phyloP scores from a whole-genome alignment of 2,329 filamentous ascomycete genomes.

The Xylariaceae sp. region DNA sequence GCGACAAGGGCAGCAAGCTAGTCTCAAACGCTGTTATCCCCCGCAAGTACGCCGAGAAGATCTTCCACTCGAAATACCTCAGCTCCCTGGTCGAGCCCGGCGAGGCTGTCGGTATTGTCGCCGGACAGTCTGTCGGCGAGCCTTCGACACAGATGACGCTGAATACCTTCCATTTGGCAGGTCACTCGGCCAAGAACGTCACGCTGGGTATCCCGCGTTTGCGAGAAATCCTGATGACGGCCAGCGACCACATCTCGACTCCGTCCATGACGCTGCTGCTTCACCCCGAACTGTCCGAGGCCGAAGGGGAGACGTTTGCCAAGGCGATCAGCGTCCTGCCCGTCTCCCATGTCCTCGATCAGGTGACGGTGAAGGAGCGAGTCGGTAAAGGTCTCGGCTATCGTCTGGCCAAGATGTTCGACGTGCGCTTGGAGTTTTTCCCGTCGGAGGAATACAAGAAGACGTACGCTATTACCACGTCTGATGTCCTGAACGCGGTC shows the following conservation, averaged over 20 bases:
- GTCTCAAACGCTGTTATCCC: constrained; percentile 25
- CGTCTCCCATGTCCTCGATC: constrained; percentile 77
- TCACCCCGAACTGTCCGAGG: constrained; percentile 62
- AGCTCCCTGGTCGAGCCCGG: constrained; percentile 89
- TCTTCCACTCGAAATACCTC: constrained; percentile 89
- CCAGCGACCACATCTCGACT: constrained; percentile 81
- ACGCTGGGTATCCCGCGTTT: constrained; percentile 96
- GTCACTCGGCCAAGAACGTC: constrained; percentile 97
- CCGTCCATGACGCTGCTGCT: constrained; percentile 83
- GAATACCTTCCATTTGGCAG: constrained; percentile 99
- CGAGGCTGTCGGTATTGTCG: constrained; percentile 94
- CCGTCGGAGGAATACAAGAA: constrained; percentile 74
- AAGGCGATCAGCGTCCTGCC: constrained; percentile 88
- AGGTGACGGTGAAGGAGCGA: constrained; percentile 72
- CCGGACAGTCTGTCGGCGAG: constrained; percentile 93
- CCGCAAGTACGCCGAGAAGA: constrained; percentile 70
- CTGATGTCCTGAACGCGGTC: constrained; percentile 74
- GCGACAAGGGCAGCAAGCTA: constrained; percentile 31
- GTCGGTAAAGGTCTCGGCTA: constrained; percentile 66
- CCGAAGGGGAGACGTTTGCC: constrained; percentile 72
- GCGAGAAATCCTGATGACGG: constrained; percentile 97
- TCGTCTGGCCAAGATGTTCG: constrained; percentile 75
- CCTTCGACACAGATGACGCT: constrained; percentile 99
- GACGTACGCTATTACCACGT: constrained; percentile 75
- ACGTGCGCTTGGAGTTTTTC: constrained; percentile 78